Conservation (phyloP, 2,329 filamentous ascomycete genomes). For the Fusarium sp. region DNA sequence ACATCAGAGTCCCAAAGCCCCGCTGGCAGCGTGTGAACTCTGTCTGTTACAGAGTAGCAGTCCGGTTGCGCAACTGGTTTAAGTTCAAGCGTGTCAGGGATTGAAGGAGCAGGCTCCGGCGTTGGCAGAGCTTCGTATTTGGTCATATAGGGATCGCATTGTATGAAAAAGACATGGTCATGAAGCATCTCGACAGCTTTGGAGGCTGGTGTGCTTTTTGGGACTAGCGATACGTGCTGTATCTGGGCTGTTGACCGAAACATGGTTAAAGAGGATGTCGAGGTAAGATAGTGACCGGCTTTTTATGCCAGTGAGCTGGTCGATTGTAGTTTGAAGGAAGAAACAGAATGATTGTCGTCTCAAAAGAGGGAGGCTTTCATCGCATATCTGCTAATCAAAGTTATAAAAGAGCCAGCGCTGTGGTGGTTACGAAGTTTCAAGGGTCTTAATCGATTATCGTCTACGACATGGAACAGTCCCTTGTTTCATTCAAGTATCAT, state of each 20-base stretch:
- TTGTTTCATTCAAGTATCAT: constrained; percentile 3
- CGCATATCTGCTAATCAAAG: background rate
- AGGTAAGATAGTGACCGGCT: background rate
- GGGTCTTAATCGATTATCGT: background rate
- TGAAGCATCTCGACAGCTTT: constrained; percentile 60
- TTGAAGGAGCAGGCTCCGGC: constrained; percentile 15
- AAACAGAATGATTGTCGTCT: background rate
- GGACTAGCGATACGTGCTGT: constrained; percentile 57
- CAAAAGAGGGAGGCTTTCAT: background rate
- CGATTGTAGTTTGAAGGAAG: background rate
- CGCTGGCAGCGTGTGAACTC: constrained; percentile 63
- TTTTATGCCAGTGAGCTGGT: background rate
- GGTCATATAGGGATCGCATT: constrained; percentile 63
- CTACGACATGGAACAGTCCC: background rate
- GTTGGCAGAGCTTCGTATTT: constrained; percentile 54
- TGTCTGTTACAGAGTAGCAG: constrained; percentile 61
- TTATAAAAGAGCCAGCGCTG: background rate
- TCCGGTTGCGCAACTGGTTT: constrained; percentile 45
- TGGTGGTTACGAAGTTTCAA: background rate
- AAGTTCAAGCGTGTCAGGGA: constrained; percentile 46
- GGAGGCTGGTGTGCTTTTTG: constrained; percentile 49
- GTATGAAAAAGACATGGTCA: constrained; percentile 63
- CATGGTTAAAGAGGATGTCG: constrained; percentile 43
- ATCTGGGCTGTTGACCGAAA: constrained; percentile 58
- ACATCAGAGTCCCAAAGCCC: constrained; percentile 67